Percentiles rank a stretch among this genome's conserved stretches.
phyloP scores from a whole-genome alignment of 108 stramenopile species.

The Fragilaria radians region DNA sequence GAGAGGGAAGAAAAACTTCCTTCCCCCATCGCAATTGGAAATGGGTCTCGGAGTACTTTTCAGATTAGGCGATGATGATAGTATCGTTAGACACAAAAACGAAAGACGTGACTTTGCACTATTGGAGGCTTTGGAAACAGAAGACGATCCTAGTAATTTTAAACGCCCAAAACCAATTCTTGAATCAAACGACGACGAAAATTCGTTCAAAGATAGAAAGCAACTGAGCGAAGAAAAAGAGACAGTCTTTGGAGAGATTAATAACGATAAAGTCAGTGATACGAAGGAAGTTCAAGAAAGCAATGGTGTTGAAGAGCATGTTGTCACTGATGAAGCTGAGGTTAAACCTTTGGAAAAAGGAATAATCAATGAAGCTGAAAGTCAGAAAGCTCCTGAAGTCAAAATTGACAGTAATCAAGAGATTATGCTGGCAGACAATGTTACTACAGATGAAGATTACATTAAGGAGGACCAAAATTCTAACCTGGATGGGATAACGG shows the following conservation, averaged over 20 bases:
- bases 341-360: background rate
- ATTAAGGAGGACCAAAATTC: background rate
- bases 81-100: slow-evolving; percentile 80
- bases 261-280: background rate
- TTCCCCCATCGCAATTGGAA: slow-evolving; percentile 87
- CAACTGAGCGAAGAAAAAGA: background rate
- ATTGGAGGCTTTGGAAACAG: slow-evolving; percentile 43
- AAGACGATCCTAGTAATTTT: too few species aligned
- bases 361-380: background rate
- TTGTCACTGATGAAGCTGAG: too few species aligned
- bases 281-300: background rate
- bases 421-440: background rate
- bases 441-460: background rate
- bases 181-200: background rate
- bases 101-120: slow-evolving; percentile 82
- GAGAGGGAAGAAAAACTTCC: slow-evolving; percentile 92
- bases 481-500: background rate
- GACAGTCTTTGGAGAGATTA: background rate
- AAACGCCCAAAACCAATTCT: too few species aligned
- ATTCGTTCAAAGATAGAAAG: background rate
- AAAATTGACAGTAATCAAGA: background rate
- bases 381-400: slow-evolving; percentile 3
- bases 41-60: slow-evolving; percentile 93
- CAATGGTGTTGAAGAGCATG: background rate
- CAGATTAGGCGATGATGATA: slow-evolving; percentile 83